Evolutionary conservation across 73 alveolate genomes (phyloP).

Genomic region (Uronychia setigera): DNA sequence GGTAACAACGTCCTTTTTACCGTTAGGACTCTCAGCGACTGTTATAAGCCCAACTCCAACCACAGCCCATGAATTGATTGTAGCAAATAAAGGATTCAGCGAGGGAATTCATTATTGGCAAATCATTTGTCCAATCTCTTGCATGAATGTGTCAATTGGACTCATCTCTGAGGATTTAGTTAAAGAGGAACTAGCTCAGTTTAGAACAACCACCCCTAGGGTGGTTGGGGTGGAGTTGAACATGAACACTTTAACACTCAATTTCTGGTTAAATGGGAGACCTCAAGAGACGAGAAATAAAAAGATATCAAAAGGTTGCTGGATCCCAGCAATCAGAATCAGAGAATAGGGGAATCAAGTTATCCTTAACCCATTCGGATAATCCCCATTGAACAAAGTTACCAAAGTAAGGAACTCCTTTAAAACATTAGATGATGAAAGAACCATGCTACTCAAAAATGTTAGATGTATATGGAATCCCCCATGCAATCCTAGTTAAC

Average conservation of each 20-base stretch:
- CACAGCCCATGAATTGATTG: not conserved
- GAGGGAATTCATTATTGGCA: constrained; percentile 81
- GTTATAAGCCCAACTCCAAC: not conserved
- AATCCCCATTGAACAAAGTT: too few relatives aligned
- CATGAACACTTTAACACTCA: constrained; percentile 51
- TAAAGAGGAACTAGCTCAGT: constrained; percentile 24
- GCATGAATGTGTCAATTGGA: constrained; percentile 45
- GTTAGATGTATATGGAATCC: not conserved
- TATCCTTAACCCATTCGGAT: constrained; percentile 51
- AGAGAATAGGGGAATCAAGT: constrained; percentile 50
- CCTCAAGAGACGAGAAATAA: constrained; percentile 40
- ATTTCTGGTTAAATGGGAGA: constrained; percentile 76
- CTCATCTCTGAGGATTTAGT: constrained; percentile 26
- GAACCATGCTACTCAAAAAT: constrained; percentile 2
- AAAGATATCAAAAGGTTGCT: constrained; percentile 26
- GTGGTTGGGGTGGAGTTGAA: constrained; percentile 66
- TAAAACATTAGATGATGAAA: too few relatives aligned
- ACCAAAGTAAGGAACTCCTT: too few relatives aligned
- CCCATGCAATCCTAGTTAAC: not conserved
- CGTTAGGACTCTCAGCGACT: not conserved
- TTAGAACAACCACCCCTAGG: constrained; percentile 81
- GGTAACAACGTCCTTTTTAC: not conserved
- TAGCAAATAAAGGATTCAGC: constrained; percentile 52
- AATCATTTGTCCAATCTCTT: constrained; percentile 65
- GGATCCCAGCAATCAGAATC: constrained; percentile 60